Conservation (phyloP, 2,329 filamentous ascomycete genomes). For the Fusarium scirpi region DNA sequence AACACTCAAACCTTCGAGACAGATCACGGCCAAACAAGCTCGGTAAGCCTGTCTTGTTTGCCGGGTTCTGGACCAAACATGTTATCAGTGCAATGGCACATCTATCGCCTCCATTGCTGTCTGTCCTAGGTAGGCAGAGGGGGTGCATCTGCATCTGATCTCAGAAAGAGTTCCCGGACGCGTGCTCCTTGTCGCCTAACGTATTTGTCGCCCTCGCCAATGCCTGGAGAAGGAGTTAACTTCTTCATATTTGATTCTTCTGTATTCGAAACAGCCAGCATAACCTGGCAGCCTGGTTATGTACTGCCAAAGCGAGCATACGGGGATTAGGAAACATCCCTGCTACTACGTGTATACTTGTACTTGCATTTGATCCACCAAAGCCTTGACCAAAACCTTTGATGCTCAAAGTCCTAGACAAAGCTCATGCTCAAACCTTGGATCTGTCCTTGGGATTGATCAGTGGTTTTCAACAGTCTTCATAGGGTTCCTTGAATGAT, state of each 20-base stretch:
- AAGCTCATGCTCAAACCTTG: constrained; percentile 1
- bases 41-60: constrained; percentile 24
- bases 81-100: not conserved
- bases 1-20: constrained; percentile 5
- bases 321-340: constrained; percentile 7
- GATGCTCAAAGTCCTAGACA: no score
- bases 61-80: constrained; percentile 1
- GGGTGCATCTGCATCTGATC: constrained; percentile 10
- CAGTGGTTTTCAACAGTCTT: not conserved
- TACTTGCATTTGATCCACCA: constrained; percentile 24
- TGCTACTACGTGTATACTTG: constrained; percentile 13
- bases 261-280: constrained; percentile 2
- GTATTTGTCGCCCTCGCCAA: not conserved
- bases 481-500: not conserved
- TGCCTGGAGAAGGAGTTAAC: not conserved
- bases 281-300: not conserved
- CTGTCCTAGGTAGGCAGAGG: constrained; percentile 2
- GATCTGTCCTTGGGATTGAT: not conserved
- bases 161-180: constrained; percentile 11
- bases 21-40: constrained; percentile 11
- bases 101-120: constrained; percentile 5
- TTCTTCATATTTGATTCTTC: not conserved
- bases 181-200: constrained; percentile 22
- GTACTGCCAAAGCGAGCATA: not conserved
- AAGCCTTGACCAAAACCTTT: no score